These are phyloP conservation scores for Podaxis sp. DNA, from an alignment of 768 basidiomycete species.

Conservation along the genomic window DNA sequence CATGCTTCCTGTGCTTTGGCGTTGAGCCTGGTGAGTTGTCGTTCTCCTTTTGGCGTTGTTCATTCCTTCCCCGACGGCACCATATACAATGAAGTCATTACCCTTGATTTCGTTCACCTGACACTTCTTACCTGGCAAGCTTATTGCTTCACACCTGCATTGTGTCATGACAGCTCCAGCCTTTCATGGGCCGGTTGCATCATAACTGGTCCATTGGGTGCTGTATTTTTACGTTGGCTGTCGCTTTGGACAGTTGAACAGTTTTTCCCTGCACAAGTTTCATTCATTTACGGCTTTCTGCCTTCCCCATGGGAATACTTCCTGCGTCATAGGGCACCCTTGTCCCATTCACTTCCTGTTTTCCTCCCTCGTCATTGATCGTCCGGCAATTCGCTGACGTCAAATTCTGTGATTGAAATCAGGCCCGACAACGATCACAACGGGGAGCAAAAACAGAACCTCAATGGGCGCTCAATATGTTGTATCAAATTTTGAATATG, in stretches of 20 bases:
- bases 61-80: conserved; percentile 12
- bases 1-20: conserved; percentile 69
- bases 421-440: conserved; percentile 41
- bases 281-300: conserved; percentile 8
- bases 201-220: conserved; percentile 7
- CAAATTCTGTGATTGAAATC: not conserved
- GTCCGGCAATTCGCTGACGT: conserved; percentile 2
- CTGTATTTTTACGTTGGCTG: not conserved
- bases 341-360: not conserved
- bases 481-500: conserved; percentile 46
- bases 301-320: not conserved
- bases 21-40: conserved; percentile 55
- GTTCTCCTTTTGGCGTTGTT: not conserved
- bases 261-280: not conserved
- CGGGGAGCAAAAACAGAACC: conserved; percentile 38
- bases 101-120: conserved; percentile 11
- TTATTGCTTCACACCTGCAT: conserved; percentile 10
- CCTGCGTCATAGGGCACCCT: conserved; percentile 10
- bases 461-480: conserved; percentile 41
- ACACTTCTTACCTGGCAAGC: conserved; percentile 16
- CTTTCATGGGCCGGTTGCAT: conserved; percentile 10
- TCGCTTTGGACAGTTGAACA: not conserved
- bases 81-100: conserved; percentile 9
- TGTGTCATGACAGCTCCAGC: conserved; percentile 18
- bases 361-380: conserved; percentile 6